phyloP scores from a whole-genome alignment of 2,329 filamentous ascomycete genomes.

The Beauveria sp. region DNA sequence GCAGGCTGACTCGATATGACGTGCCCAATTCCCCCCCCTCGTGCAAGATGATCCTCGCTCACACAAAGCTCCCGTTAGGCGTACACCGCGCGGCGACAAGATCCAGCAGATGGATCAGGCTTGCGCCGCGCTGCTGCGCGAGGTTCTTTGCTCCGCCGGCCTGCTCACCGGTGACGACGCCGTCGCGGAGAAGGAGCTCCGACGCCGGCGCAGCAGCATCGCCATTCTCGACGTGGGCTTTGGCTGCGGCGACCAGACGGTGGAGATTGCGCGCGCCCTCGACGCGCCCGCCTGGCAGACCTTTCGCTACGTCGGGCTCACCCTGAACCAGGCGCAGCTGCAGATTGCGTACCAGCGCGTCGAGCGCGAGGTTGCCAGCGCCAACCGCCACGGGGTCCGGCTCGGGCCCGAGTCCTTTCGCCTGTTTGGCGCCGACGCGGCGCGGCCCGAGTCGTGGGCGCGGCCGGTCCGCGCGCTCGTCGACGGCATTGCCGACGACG shows the following conservation, averaged over 20 bases:
- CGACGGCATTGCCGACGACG: constrained; percentile 18
- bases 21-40: too few species aligned
- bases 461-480: constrained; percentile 18
- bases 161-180: constrained; percentile 22
- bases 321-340: constrained; percentile 39
- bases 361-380: constrained; percentile 17
- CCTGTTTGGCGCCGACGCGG: constrained; percentile 43
- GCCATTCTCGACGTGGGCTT: constrained; percentile 47
- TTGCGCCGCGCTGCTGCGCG: constrained; percentile 38
- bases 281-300: constrained; percentile 15
- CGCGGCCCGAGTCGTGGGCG: constrained; percentile 36
- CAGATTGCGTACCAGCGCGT: constrained; percentile 26
- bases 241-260: constrained; percentile 51
- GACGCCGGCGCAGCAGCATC: constrained; percentile 15
- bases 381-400: neutral
- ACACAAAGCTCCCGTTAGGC: constrained; percentile 19
- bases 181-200: constrained; percentile 1
- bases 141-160: constrained; percentile 37
- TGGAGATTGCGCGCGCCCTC: constrained; percentile 32
- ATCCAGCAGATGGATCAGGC: constrained; percentile 36
- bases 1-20: neutral
- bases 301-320: constrained; percentile 46
- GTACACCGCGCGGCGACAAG: constrained; percentile 20
- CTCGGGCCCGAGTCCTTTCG: constrained; percentile 19
- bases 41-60: too few species aligned